phyloP scores from a whole-genome alignment of 805 yeast species.

The Pichia membranifaciens region DNA sequence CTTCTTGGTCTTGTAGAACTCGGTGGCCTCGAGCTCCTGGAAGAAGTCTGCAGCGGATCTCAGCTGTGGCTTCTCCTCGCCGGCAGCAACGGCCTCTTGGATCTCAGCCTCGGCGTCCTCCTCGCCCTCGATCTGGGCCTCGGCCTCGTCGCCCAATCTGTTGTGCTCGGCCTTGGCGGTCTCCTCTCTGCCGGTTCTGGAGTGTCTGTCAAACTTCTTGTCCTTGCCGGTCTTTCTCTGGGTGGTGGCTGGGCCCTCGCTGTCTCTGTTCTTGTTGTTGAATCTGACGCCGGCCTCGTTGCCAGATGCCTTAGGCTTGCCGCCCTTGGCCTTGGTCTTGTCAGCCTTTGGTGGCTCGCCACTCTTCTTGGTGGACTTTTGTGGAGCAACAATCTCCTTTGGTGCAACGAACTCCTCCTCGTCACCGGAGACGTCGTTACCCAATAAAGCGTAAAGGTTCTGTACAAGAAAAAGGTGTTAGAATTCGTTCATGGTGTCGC shows the following conservation, averaged over 20 bases:
- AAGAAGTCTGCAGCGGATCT: constrained; percentile 85
- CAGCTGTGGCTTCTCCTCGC: constrained; percentile 42
- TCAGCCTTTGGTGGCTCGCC: constrained; percentile 77
- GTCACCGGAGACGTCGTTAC: constrained; percentile 85
- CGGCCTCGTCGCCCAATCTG: constrained; percentile 86
- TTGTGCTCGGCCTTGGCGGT: constrained; percentile 75
- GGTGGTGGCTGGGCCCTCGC: constrained; percentile 51
- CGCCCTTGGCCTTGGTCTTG: constrained; percentile 69
- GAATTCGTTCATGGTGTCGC: constrained; percentile 2
- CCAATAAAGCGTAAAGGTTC: constrained; percentile 81
- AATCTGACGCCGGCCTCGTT: constrained; percentile 82
- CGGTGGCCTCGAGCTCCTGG: constrained; percentile 51
- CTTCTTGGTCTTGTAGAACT: constrained; percentile 26
- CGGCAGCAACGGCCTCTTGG: constrained; percentile 36
- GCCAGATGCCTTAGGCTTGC: constrained; percentile 68
- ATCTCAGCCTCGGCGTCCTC: constrained; percentile 53
- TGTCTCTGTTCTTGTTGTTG: constrained; percentile 64
- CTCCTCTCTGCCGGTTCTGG: constrained; percentile 79
- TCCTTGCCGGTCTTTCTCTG: constrained; percentile 40
- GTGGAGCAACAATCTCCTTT: constrained; percentile 75
- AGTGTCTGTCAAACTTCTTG: constrained; percentile 72
- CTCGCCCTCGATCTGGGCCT: constrained; percentile 35
- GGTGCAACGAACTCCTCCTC: constrained; percentile 50
- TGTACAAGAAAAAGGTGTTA: constrained; percentile 18
- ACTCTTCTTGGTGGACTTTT: constrained; percentile 79